A percentile compares a stretch with the other conserved stretches of the same genome.
These are phyloP conservation scores for Saccharum spontaneum DNA, from an alignment of 176 grass and related monocot genomes.

Conservation along the genomic window DNA sequence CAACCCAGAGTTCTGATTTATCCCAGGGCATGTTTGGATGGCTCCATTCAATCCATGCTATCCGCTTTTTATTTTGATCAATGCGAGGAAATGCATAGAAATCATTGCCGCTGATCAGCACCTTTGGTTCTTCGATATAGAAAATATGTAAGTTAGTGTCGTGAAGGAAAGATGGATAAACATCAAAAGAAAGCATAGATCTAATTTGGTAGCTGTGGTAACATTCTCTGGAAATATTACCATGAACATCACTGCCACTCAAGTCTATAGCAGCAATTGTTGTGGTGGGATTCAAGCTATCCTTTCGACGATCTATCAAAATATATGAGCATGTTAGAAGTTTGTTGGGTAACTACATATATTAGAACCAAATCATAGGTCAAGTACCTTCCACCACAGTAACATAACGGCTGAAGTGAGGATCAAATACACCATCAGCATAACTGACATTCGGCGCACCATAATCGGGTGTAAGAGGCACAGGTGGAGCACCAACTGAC, in stretches of 20 bases:
- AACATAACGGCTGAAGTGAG: conserved; percentile 80
- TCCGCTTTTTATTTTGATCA: conserved; percentile 65
- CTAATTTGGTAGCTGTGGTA: conserved; percentile 7
- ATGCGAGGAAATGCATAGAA: conserved; percentile 98
- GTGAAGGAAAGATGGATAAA: conserved; percentile 13
- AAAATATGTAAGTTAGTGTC: conserved; percentile 26
- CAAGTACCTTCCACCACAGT: conserved; percentile 85
- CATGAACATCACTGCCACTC: conserved; percentile 37
- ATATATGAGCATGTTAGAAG: conserved; percentile 27
- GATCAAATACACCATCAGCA: conserved; percentile 93
- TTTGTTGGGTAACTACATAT: conserved; percentile 11
- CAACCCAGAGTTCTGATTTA: conserved; percentile 95
- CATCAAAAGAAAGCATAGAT: conserved; percentile 28
- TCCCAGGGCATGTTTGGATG: conserved; percentile 97
- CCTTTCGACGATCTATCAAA: conserved; percentile 67
- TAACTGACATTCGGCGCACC: conserved; percentile 62
- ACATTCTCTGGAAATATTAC: conserved; percentile 45
- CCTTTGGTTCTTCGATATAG: conserved; percentile 76
- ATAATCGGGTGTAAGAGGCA: conserved; percentile 90
- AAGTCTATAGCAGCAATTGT: conserved; percentile 64
- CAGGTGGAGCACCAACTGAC: conserved; percentile 48
- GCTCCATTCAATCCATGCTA: conserved; percentile 94
- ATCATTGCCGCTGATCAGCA: conserved; percentile 69
- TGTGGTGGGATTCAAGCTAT: conserved; percentile 74
- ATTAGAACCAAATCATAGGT: conserved; percentile 7